Conservation (phyloP, 2,329 filamentous ascomycete genomes). For the Aschersonia sp. region DNA sequence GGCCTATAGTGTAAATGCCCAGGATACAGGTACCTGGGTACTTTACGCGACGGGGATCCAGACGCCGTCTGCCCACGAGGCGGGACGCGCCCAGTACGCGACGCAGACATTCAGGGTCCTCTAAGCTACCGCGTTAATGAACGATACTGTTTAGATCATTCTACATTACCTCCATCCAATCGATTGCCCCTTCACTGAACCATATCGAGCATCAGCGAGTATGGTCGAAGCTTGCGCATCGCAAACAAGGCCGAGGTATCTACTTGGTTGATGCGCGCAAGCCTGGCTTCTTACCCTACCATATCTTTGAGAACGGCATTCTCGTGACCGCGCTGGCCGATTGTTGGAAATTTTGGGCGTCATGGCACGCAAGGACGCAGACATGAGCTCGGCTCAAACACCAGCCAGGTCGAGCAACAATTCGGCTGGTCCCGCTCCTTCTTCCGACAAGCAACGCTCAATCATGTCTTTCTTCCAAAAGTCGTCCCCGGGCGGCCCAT, state of each 20-base stretch:
- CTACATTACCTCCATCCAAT: too few relatives aligned
- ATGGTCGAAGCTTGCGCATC: not conserved
- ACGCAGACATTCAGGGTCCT: not conserved
- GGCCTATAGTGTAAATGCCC: too few relatives aligned
- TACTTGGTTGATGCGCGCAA: not conserved
- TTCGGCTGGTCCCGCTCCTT: constrained; percentile 8
- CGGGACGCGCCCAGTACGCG: not conserved
- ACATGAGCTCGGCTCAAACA: constrained; percentile 2
- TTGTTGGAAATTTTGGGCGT: not conserved
- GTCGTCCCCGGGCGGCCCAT: constrained; percentile 19
- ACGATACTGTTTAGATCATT: not conserved
- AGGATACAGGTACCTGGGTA: too few relatives aligned
- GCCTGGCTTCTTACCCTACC: not conserved
- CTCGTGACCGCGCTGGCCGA: not conserved
- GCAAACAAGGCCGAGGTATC: not conserved
- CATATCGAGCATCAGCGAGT: too few relatives aligned
- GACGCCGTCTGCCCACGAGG: too few relatives aligned
- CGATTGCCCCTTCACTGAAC: too few relatives aligned
- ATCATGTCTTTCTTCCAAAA: constrained; percentile 31
- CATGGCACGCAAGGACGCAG: constrained; percentile 3
- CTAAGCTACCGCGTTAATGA: not conserved
- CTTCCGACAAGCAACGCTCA: constrained; percentile 24
- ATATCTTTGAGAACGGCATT: too few relatives aligned
- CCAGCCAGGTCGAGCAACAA: constrained; percentile 2
- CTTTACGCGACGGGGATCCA: not conserved